Percentiles rank a stretch among this genome's conserved stretches.
phyloP scores from a whole-genome alignment of 2,329 filamentous ascomycete genomes.

The Colletotrichum liriopes region DNA sequence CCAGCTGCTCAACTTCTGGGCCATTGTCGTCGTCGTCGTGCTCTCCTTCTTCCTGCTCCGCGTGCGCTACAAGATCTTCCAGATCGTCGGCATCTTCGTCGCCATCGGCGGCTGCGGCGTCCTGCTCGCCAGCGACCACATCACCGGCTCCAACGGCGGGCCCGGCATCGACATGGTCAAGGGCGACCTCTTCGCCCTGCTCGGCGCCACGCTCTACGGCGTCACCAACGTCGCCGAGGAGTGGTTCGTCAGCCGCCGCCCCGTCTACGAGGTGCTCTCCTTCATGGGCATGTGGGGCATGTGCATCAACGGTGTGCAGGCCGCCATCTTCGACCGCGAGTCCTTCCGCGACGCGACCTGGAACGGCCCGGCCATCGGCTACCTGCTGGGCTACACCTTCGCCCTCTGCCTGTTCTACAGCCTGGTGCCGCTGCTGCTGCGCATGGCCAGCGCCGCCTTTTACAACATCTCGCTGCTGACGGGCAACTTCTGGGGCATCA shows the following conservation, averaged over 20 bases:
- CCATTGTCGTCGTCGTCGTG: conserved; percentile 91
- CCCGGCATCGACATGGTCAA: conserved; percentile 81
- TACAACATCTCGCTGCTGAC: conserved; percentile 97
- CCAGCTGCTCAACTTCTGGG: conserved; percentile 99
- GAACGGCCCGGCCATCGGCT: conserved; percentile 80
- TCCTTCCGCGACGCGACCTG: conserved; percentile 78
- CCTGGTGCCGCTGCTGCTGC: conserved; percentile 87
- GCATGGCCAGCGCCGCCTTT: conserved; percentile 92
- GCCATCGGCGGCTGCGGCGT: conserved; percentile 93
- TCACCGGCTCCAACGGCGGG: conserved; percentile 82
- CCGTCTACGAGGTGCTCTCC: conserved; percentile 93
- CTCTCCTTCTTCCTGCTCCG: conserved; percentile 86
- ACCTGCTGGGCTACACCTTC: conserved; percentile 91
- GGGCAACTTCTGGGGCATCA: conserved; percentile 96
- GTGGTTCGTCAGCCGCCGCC: conserved; percentile 89
- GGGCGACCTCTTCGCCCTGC: conserved; percentile 91
- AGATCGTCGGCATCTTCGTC: conserved; percentile 89
- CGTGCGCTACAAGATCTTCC: conserved; percentile 91
- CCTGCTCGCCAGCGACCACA: conserved; percentile 88
- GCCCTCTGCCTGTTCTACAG: conserved; percentile 89
- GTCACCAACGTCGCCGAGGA: conserved; percentile 94
- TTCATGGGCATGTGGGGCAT: conserved; percentile 92
- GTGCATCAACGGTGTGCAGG: conserved; percentile 92
- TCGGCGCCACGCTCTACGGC: conserved; percentile 93
- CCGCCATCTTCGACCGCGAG: conserved; percentile 89